Evolutionary conservation across 495 filamentous ascomycete species (phyloP).

Genomic region (Rhypophila decipiens): DNA sequence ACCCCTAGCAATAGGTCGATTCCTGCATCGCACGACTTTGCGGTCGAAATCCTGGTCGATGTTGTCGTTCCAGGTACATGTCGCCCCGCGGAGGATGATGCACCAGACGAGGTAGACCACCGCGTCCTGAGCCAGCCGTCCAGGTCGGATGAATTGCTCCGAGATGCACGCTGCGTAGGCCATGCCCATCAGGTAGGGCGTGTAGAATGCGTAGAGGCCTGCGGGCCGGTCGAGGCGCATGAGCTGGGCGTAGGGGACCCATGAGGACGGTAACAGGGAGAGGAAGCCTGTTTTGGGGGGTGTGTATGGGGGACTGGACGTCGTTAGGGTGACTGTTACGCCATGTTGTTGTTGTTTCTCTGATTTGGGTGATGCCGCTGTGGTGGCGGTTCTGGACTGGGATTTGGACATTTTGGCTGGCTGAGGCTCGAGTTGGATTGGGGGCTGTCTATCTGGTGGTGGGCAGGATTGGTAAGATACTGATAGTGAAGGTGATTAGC

Average conservation of each 20-base stretch:
- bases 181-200: slow-evolving; percentile 18
- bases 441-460: too few relatives aligned
- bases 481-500: too few relatives aligned
- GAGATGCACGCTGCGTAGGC: slow-evolving; percentile 15
- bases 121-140: background rate
- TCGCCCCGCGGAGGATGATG: slow-evolving; percentile 26
- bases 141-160: background rate
- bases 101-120: slow-evolving; percentile 9
- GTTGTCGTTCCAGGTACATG: slow-evolving; percentile 39
- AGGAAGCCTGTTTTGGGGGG: slow-evolving; percentile 6
- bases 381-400: too few relatives aligned
- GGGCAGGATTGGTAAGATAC: too few relatives aligned
- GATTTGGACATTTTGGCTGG: too few relatives aligned
- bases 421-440: too few relatives aligned
- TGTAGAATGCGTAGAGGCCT: slow-evolving; percentile 17
- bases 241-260: slow-evolving; percentile 21
- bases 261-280: slow-evolving; percentile 14
- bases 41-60: slow-evolving; percentile 38
- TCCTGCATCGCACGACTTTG: slow-evolving; percentile 28
- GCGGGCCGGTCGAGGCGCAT: slow-evolving; percentile 19
- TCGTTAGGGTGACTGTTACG: too few relatives aligned
- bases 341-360: too few relatives aligned
- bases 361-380: too few relatives aligned
- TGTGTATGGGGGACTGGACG: slow-evolving; percentile 11
- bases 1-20: slow-evolving; percentile 41